Conservation (phyloP, 352 stramenopile genomes). For the Saprolegnia diclina region DNA sequence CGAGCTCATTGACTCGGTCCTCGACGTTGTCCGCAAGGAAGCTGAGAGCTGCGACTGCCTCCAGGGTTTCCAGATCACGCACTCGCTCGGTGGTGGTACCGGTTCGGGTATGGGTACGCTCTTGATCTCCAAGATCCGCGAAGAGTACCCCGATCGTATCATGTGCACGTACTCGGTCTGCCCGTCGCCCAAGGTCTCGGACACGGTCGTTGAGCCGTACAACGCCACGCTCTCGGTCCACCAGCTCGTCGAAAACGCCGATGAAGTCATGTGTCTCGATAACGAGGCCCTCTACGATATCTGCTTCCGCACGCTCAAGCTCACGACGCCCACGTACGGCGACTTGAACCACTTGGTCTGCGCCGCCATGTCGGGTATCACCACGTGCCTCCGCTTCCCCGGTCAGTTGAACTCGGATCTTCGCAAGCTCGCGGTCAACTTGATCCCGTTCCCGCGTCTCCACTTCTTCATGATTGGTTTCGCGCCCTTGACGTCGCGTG, state of each 20-base stretch:
- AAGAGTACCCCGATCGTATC: slow-evolving; percentile 98
- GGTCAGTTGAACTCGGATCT: slow-evolving; percentile 99
- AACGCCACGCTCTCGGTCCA: slow-evolving; percentile 99
- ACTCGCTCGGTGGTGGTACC: slow-evolving; percentile 99
- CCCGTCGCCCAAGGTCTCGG: slow-evolving; percentile 96
- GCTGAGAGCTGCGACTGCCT: slow-evolving; percentile 97
- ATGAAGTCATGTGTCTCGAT: slow-evolving; percentile 99
- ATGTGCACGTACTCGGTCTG: slow-evolving; percentile 99
- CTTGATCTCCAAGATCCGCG: slow-evolving; percentile 97
- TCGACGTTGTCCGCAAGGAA: slow-evolving; percentile 98
- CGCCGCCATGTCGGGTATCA: slow-evolving; percentile 97
- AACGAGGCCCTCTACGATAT: slow-evolving; percentile 99
- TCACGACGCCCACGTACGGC: slow-evolving; percentile 97
- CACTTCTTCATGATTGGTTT: slow-evolving; percentile 99
- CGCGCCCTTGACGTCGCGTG: slow-evolving; percentile 93
- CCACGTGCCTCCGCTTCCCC: slow-evolving; percentile 97
- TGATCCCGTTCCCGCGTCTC: slow-evolving; percentile 98
- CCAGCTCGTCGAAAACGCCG: slow-evolving; percentile 99
- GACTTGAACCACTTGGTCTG: slow-evolving; percentile 99
- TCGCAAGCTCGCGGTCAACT: slow-evolving; percentile 97
- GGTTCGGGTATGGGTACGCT: slow-evolving; percentile 98
- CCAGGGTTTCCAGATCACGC: slow-evolving; percentile 99
- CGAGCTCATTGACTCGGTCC: slow-evolving; percentile 97
- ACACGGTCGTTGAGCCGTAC: slow-evolving; percentile 99
- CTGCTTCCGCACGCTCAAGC: slow-evolving; percentile 99